phyloP scores from a whole-genome alignment of 2,329 filamentous ascomycete genomes.

The Trichoderma brevicompactum region DNA sequence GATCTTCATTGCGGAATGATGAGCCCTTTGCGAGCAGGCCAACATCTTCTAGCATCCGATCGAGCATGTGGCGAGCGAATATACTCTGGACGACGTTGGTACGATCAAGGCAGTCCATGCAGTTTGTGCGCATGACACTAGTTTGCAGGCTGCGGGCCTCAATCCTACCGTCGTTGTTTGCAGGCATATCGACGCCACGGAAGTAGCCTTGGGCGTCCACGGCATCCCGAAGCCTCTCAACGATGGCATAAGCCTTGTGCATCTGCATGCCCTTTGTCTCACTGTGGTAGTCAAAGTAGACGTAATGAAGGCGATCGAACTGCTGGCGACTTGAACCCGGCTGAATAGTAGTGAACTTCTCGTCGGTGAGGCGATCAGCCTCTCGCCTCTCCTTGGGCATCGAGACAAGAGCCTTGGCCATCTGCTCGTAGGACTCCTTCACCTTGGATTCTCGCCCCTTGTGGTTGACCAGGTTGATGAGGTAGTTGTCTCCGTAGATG shows the following conservation, averaged over 20 bases:
- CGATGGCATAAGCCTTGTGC: constrained; percentile 85
- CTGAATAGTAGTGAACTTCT: constrained; percentile 83
- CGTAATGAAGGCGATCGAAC: constrained; percentile 87
- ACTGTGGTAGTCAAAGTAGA: constrained; percentile 98
- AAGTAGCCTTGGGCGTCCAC: constrained; percentile 87
- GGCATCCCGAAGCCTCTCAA: constrained; percentile 79
- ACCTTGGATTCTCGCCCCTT: constrained; percentile 87
- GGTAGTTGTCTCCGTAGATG: constrained; percentile 93
- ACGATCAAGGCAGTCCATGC: constrained; percentile 98
- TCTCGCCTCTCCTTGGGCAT: constrained; percentile 69
- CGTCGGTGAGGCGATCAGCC: constrained; percentile 67
- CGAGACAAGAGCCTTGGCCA: constrained; percentile 76
- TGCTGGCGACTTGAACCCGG: constrained; percentile 60
- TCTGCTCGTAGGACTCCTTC: constrained; percentile 91
- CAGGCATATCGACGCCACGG: constrained; percentile 84
- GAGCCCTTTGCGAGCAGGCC: constrained; percentile 78
- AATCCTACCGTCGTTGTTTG: constrained; percentile 68
- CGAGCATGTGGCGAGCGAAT: constrained; percentile 86
- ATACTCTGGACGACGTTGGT: constrained; percentile 99
- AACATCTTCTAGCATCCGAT: constrained; percentile 83
- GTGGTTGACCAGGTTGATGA: constrained; percentile 97
- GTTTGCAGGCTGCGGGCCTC: constrained; percentile 83
- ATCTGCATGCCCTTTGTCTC: constrained; percentile 95
- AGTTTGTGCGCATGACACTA: constrained; percentile 94
- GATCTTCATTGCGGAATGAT: constrained; percentile 75